Base-by-base conservation (phyloP, 805 yeast species). In the Yamadazyma tumulicola region DNA sequence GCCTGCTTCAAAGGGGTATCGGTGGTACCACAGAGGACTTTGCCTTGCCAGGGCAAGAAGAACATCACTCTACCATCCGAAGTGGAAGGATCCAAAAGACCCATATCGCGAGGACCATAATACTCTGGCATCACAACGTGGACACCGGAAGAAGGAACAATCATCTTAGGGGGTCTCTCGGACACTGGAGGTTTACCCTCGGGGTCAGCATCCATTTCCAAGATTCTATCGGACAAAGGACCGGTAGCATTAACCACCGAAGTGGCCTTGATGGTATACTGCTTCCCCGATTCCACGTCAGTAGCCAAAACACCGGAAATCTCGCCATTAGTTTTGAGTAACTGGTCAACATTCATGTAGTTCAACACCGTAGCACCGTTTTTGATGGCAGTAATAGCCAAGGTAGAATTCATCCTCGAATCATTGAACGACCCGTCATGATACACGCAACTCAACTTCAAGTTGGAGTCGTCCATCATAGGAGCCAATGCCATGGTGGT, bases 41-140 rank as follows among this genome's bases (percentile, higher is more conserved):
- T 85, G 5, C 96, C 96, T 69, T 88, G 96, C 97, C 97, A 89
- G 49, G 97, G 97, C 59, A 89, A 71, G 70, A 91, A 89, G 67
- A 89, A 89, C 84, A 91, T 85, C 34, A 89, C 97, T 63, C 97
- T 79, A 38, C 97, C 97, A 57, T 89, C 97, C 21, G 91, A 70
- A 31, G 97, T 89, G 29, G 85, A 75, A 30, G 96, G 95, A 62
- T 89, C 97, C 40, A 89, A 72, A 44, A 89, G 71, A 44, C 97
- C 97, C 74, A 86, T 75, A 45, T 79, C 79, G 55, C 75, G 74
- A 34, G 97, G 94, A 61, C 94, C 83, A 65, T 86, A 89, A 71
- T 75, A 89, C 47, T 89, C 95, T 16, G 97, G 97, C 45, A 89
- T 74, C 32, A 89, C 81, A 52, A 89, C 74, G 62, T 89, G 97